A percentile compares a stretch with the other conserved stretches of the same genome.
Conservation (phyloP, 345 rosid species). For the Lepidium africanum region DNA sequence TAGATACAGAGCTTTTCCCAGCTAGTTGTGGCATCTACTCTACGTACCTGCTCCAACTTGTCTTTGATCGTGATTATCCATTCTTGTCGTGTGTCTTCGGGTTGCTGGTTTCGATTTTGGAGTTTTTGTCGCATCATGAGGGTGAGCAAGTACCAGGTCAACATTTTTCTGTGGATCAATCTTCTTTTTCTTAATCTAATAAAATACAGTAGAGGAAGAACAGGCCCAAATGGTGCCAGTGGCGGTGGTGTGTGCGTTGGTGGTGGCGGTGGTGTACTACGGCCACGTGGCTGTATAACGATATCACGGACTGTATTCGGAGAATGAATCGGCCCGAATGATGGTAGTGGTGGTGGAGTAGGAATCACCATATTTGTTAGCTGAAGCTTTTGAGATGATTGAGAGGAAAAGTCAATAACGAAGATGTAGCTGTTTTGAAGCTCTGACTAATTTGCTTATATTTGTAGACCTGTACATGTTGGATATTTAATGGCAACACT, state of each 20-base stretch:
- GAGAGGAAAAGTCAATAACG: background rate
- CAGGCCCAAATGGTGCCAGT: background rate
- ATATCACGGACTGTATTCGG: background rate
- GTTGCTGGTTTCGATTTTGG: conserved; percentile 5
- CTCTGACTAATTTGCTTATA: background rate
- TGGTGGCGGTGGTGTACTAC: background rate
- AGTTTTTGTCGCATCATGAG: conserved; percentile 16
- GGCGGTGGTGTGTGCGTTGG: background rate
- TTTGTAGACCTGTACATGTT: conserved; percentile 1
- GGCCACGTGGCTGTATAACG: background rate
- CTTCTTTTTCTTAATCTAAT: background rate
- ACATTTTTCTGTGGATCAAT: conserved; percentile 1
- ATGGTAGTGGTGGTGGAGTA: background rate
- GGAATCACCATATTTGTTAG: conserved; percentile 8
- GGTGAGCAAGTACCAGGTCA: conserved; percentile 28
- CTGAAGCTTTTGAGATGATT: background rate
- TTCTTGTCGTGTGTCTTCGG: conserved; percentile 32
- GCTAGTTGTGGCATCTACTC: conserved; percentile 45
- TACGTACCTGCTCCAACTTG: conserved; percentile 45
- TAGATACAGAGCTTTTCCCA: conserved; percentile 44
- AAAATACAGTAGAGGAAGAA: background rate
- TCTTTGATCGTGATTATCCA: conserved; percentile 68
- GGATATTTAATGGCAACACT: conserved; percentile 5
- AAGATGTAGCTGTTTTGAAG: background rate
- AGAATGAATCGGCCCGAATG: background rate